Evolutionary conservation across 2,329 filamentous ascomycete species (phyloP).

Genomic region (Leptoxyphium fumago): DNA sequence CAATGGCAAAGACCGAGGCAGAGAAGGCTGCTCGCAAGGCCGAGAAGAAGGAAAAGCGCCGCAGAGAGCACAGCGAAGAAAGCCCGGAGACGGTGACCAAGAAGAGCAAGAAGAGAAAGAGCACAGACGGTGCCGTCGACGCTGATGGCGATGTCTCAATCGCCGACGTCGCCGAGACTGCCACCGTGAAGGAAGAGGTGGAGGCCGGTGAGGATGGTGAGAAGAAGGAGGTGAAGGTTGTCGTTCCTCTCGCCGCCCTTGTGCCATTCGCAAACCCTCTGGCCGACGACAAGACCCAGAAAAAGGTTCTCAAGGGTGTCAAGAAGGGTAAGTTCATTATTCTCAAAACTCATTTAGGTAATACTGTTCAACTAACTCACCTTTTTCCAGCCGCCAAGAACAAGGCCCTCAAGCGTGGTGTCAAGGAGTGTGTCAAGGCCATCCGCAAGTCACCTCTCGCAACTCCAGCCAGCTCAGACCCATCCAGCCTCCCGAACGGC

Average conservation of each 20-base stretch:
- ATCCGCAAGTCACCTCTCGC: slow-evolving; percentile 77
- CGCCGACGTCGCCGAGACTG: slow-evolving; percentile 14
- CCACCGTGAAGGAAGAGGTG: slow-evolving; percentile 22
- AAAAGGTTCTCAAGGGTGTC: slow-evolving; percentile 51
- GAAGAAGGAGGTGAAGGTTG: slow-evolving; percentile 22
- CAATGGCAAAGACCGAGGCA: not conserved
- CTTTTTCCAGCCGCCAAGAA: slow-evolving; percentile 64
- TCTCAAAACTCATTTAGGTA: not conserved
- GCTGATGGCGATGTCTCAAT: slow-evolving; percentile 14
- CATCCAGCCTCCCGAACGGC: slow-evolving; percentile 41
- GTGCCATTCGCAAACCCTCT: slow-evolving; percentile 75
- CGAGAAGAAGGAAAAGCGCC: slow-evolving; percentile 24
- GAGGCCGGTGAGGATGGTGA: slow-evolving; percentile 29
- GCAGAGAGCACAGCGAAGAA: slow-evolving; percentile 17
- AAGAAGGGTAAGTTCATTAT: slow-evolving; percentile 38
- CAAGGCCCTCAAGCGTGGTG: slow-evolving; percentile 90
- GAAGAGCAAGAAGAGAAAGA: slow-evolving; percentile 42
- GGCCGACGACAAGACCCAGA: slow-evolving; percentile 59
- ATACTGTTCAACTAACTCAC: not conserved
- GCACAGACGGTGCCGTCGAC: slow-evolving; percentile 42
- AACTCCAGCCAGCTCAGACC: slow-evolving; percentile 41
- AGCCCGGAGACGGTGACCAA: slow-evolving; percentile 30
- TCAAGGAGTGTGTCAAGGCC: slow-evolving; percentile 97
- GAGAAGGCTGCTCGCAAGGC: not conserved
- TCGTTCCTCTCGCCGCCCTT: slow-evolving; percentile 37